A percentile compares a stretch with the other conserved stretches of the same genome.
These are phyloP conservation scores for Picochlorum sp. DNA, from an alignment of 139 green algal species.

Conservation along the genomic window DNA sequence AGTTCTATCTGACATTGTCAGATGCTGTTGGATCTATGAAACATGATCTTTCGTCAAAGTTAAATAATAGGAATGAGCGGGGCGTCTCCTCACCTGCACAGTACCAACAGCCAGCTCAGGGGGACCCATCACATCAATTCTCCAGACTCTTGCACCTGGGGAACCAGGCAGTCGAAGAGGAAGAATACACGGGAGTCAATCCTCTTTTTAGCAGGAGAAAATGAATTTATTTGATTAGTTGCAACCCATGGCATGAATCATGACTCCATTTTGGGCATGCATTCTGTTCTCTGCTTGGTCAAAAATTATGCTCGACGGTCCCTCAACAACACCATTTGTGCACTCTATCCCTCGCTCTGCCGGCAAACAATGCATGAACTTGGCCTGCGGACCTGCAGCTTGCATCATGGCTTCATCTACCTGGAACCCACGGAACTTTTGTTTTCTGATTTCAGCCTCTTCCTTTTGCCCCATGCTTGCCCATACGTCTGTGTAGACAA, in stretches of 20 bases:
- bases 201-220: conserved; percentile 4
- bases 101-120: no score
- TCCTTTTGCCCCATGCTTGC: conserved; percentile 98
- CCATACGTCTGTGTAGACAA: conserved; percentile 98
- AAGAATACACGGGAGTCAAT: background rate
- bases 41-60: conserved; percentile 10
- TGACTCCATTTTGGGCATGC: conserved; percentile 91
- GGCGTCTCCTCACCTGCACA: no score
- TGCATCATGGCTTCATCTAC: conserved; percentile 86
- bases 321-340: conserved; percentile 90
- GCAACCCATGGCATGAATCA: conserved; percentile 66
- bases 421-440: conserved; percentile 83
- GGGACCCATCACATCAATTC: background rate
- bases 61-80: conserved; percentile 39
- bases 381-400: conserved; percentile 66
- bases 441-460: conserved; percentile 65
- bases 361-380: conserved; percentile 98
- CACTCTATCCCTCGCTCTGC: conserved; percentile 86
- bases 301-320: conserved; percentile 75
- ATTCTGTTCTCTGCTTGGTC: conserved; percentile 94
- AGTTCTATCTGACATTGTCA: conserved; percentile 78
- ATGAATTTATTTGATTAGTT: background rate
- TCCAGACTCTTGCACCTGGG: conserved; percentile 28
- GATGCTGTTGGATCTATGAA: conserved; percentile 48
- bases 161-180: conserved; percentile 10